Base-by-base conservation (phyloP, 1,284 basidiomycete genomes). In the Schizophyllum amplum region DNA sequence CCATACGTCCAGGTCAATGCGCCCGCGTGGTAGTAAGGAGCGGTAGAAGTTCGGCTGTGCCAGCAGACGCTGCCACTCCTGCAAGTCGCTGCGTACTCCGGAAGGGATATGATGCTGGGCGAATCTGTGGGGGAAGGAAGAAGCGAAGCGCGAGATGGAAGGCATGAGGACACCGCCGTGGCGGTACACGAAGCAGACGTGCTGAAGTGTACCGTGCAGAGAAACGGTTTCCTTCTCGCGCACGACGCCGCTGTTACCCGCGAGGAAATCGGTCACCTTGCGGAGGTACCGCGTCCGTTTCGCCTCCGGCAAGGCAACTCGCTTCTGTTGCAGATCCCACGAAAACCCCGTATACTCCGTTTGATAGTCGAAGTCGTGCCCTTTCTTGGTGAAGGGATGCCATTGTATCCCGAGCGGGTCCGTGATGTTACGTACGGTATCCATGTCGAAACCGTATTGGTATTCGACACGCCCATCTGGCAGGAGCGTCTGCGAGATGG, bases 1-100 rank as follows among this genome's bases (percentile, higher is more conserved):
- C 46, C 62, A 72, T 0, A 73, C 65, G 17, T 66, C 62, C 1
- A 61, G 54, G 42, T 59, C 58, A 4, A 20, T 3, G 1, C 22
- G 3, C 2, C 47, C 33, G 9, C 58, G 48, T 1, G 49, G 17
- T 7, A 13, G 1, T 23, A 59, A 20, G 9, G 9, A 20, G 25
- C 58, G 48, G 7, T 54, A 55, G 13, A 42, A 51, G 3, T 5
- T 42, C 1, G 57, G 54, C 0, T 53, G 1, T 5, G 51, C 51
- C 1, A 59, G 47, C 2, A 24, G 33, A 11, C 25, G 46, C 7
- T 52, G 47, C 54, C 54, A 59, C 54, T 51, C 55, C 5, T 4
- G 51, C 9, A 59, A 25, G 17, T 55, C 54, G n/a, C 26, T 52
- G 0, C 51, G 57, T 0, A 54, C 54, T 2, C 24, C 25, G 11